Evolutionary conservation across 371 early-diverging fungal species (phyloP).

Genomic region (Mucor indicus): DNA sequence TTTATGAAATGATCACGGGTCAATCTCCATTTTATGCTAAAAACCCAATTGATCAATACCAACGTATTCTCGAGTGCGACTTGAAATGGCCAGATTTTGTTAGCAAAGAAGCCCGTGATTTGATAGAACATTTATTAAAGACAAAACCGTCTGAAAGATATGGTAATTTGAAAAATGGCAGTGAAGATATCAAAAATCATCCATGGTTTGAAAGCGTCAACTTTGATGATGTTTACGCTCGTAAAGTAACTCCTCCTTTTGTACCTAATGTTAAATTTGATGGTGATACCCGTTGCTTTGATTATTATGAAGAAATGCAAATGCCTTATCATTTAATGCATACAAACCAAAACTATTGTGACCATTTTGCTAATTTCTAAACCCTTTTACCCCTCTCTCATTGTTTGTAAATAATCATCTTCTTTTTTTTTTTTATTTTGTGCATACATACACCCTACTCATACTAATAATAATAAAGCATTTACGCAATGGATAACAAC

Average conservation of each 20-base stretch:
- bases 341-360: conserved; percentile 23
- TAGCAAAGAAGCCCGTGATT: conserved; percentile 80
- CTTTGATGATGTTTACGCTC: conserved; percentile 56
- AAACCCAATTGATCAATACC: conserved; percentile 87
- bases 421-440: too few relatives aligned
- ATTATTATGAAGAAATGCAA: conserved; percentile 79
- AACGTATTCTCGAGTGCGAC: conserved; percentile 82
- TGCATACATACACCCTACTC: neutral
- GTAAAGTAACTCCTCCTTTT: conserved; percentile 64
- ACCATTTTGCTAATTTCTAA: conserved; percentile 28
- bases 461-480: too few relatives aligned
- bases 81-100: conserved; percentile 84
- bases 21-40: conserved; percentile 89
- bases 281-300: conserved; percentile 88
- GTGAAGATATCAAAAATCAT: conserved; percentile 64
- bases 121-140: conserved; percentile 79
- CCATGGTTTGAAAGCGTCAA: conserved; percentile 70
- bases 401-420: too few relatives aligned
- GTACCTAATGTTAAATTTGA: conserved; percentile 41
- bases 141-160: conserved; percentile 83
- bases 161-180: conserved; percentile 79
- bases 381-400: neutral
- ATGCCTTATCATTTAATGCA: conserved; percentile 44
- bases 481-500: neutral
- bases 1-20: conserved; percentile 91